Evolutionary conservation across 75 land plant genomes (phyloP), one percentile per base, ranked within the genome.

Genomic region (Sequoia sempervirens): DNA sequence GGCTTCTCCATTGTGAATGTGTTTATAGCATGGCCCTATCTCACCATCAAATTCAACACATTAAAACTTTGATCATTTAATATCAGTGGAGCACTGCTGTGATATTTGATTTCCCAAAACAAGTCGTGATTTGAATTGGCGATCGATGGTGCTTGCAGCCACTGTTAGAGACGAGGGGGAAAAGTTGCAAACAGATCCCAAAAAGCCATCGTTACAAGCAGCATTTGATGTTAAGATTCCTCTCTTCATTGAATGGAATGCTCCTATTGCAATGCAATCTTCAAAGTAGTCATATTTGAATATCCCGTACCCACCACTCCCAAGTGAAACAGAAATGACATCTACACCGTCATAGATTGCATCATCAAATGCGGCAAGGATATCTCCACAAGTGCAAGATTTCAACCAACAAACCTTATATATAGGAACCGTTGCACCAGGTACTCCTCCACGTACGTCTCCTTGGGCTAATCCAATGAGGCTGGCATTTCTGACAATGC

Each of bases 351-450:
- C 96, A 20, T 81, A 83, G 38, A 94, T 82, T 20, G 94, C 94
- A 84, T 94, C 94, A 47, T 94, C 96, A 30, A 94, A 83, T 50
- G 93, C 94, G 32, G 92, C 89, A n/a, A 94, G 86, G 64, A 91
- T 87, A 81, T 85, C 85, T 26, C 90, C 85, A 30, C 89, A 85
- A 47, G 81, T 34, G 79, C 96, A 94, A 2, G 91, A 91, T 0
- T 80, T 86, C 10, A 75, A 40, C 0, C 90, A 83, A 86, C 96
- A 94, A 0, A 91, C 94, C 83, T 94, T 92, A 86, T 94, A 94
- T 75, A 70, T 83, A 20, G 94, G 92, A 17, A 94, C 80, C 70
- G 94, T 72, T 18, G 92, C 83, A 0, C 88, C 81, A 1, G 94
- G 89, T 0, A 86, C 89, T 6, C 93, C 93, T 10, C 96, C 96